phyloP scores from a whole-genome alignment of 345 rosid genomes.

The Firmiana major region DNA sequence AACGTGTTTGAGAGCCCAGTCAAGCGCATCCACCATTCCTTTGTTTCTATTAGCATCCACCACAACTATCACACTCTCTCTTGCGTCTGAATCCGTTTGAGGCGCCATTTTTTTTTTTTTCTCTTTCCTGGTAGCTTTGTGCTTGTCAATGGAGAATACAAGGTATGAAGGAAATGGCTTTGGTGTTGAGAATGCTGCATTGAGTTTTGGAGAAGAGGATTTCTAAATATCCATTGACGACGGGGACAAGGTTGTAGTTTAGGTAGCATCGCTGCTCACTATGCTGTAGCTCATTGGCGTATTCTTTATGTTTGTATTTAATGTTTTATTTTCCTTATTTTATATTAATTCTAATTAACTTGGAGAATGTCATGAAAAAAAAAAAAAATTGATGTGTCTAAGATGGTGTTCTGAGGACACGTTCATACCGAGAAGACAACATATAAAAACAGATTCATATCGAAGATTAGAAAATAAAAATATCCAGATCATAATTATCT shows the following conservation, averaged over 20 bases:
- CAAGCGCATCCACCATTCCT: constrained; percentile 34
- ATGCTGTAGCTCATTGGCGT: neutral
- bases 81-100: neutral
- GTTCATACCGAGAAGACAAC: too few species aligned
- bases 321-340: neutral
- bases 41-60: constrained; percentile 34
- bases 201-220: neutral
- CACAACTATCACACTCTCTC: constrained; percentile 32
- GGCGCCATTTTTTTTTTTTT: neutral
- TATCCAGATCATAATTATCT: too few species aligned
- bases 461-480: too few species aligned
- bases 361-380: neutral
- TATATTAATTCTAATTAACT: neutral
- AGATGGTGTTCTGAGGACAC: neutral
- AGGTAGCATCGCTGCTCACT: neutral
- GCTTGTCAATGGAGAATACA: neutral
- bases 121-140: neutral
- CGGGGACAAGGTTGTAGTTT: neutral
- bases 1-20: constrained; percentile 47
- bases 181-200: neutral
- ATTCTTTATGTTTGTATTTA: neutral
- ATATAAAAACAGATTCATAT: too few species aligned
- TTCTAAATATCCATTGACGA: constrained; percentile 2
- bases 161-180: neutral
- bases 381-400: neutral